These are phyloP conservation scores for Pascua guehoae DNA, from an alignment of 1,284 basidiomycete genomes.

Conservation along the genomic window DNA sequence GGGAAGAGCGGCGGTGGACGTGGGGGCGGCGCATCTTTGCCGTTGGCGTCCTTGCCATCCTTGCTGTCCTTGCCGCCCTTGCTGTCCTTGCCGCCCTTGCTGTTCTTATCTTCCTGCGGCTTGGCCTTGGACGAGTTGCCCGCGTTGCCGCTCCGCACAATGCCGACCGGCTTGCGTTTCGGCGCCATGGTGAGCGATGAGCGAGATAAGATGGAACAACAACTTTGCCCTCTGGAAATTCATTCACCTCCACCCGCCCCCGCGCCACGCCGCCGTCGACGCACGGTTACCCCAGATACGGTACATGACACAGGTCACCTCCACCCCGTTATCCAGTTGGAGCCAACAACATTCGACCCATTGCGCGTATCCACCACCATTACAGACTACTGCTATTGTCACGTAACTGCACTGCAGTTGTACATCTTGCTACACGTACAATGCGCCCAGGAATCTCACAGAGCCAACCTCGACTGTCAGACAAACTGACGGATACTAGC, in stretches of 20 bases:
- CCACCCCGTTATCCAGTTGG: no score
- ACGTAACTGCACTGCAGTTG: no score
- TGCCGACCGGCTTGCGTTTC: constrained; percentile 58
- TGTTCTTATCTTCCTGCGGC: constrained; percentile 27
- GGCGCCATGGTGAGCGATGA: constrained; percentile 58
- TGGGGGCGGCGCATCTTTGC: constrained; percentile 24
- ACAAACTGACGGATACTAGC: neutral
- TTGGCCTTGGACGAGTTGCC: constrained; percentile 68
- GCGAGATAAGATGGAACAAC: neutral
- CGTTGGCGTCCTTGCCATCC: constrained; percentile 17
- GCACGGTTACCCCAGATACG: neutral
- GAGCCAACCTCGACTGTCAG: neutral
- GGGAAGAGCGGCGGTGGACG: constrained; percentile 63
- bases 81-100: no score
- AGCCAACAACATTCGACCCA: no score
- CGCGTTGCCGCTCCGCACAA: constrained; percentile 79
- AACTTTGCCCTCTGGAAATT: neutral
- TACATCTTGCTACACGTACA: neutral
- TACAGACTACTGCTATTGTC: no score
- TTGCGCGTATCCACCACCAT: no score
- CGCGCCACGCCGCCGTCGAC: neutral
- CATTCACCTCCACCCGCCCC: neutral
- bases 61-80: constrained; percentile 18
- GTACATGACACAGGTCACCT: no score
- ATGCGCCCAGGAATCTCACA: neutral